Evolutionary conservation across 225 moss, liverwort and hornwort genomes (phyloP).

Genomic region (Anthoceros angustus): DNA sequence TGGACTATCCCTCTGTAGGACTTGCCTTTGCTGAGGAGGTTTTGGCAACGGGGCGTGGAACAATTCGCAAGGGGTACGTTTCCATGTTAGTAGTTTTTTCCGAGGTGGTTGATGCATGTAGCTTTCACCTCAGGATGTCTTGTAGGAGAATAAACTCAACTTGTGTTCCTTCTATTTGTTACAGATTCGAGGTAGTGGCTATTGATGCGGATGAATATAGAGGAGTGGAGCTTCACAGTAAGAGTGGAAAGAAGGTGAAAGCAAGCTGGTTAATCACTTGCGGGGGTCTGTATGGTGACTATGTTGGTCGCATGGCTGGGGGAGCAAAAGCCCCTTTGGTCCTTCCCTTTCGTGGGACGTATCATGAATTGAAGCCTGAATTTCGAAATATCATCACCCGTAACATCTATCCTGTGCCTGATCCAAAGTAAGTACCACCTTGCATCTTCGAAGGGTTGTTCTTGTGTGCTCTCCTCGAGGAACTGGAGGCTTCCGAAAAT

Average conservation of each 20-base stretch:
- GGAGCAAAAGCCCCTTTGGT: constrained; percentile 51
- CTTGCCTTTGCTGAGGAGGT: constrained; percentile 54
- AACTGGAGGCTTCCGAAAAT: no score
- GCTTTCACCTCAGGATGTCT: not conserved
- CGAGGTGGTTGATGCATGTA: not conserved
- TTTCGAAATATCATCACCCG: constrained; percentile 49
- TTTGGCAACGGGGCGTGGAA: constrained; percentile 39
- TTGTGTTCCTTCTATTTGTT: not conserved
- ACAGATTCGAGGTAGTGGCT: constrained; percentile 46
- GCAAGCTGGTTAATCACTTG: constrained; percentile 73
- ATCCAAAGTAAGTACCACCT: constrained; percentile 35
- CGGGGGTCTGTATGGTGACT: constrained; percentile 57
- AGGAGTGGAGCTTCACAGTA: constrained; percentile 47
- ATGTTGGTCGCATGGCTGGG: constrained; percentile 64
- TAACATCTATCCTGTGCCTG: constrained; percentile 82
- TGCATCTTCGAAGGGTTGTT: no score
- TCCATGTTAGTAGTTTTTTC: not conserved
- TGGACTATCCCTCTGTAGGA: constrained; percentile 50
- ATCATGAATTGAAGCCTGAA: constrained; percentile 69
- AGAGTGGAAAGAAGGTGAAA: constrained; percentile 46
- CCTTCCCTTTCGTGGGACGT: constrained; percentile 62
- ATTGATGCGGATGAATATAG: constrained; percentile 37
- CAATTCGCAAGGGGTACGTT: constrained; percentile 55
- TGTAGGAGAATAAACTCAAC: not conserved
- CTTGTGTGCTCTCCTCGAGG: not conserved